Evolutionary conservation across 257 asterid species (phyloP).

Genomic region (Rehmannia glutinosa): DNA sequence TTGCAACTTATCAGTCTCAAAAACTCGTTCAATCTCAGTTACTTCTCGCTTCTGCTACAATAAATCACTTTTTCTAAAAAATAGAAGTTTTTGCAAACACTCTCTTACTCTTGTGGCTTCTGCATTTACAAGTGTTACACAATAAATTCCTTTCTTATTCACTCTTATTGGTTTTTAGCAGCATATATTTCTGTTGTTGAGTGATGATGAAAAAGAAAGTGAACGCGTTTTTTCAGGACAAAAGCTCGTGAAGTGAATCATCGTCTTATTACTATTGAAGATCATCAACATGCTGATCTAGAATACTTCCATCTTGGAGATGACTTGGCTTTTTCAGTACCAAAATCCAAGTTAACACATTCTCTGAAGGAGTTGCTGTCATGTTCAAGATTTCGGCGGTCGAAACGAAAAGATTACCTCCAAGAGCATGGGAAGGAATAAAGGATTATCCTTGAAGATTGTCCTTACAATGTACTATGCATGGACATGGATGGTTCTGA

Average conservation of each 20-base stretch:
- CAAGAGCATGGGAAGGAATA: neutral
- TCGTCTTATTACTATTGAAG: neutral
- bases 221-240: slow-evolving; percentile 9
- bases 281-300: slow-evolving; percentile 7
- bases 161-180: neutral
- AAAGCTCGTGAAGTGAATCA: neutral
- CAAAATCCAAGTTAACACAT: slow-evolving; percentile 23
- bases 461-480: neutral
- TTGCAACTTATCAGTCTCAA: too few species aligned
- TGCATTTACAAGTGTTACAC: too few species aligned
- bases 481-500: neutral
- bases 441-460: neutral
- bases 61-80: too few species aligned
- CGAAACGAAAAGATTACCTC: neutral
- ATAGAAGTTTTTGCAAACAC: too few species aligned
- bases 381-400: slow-evolving; percentile 20
- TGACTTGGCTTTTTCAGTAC: slow-evolving; percentile 15
- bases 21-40: too few species aligned
- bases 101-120: too few species aligned
- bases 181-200: neutral
- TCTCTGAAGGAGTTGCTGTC: slow-evolving; percentile 33
- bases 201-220: neutral
- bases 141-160: neutral
- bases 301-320: slow-evolving; percentile 2
- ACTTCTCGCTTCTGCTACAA: too few species aligned